Evolutionary conservation across 2,329 filamentous ascomycete genomes (phyloP).

Genomic region (Pseudocercospora musae): DNA sequence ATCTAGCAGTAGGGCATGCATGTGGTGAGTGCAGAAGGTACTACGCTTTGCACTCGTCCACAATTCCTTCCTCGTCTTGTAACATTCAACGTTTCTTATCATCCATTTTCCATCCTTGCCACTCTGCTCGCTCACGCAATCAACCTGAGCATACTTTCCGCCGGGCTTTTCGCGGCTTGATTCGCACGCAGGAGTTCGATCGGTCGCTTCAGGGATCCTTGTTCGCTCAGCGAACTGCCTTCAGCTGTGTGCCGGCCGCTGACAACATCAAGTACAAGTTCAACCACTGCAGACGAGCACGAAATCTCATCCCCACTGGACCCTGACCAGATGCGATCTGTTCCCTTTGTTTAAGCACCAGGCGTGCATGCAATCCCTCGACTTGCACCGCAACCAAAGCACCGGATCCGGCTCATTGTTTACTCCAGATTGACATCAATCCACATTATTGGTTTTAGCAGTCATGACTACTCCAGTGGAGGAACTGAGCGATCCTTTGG

Average conservation of each 20-base stretch:
- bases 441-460: background rate
- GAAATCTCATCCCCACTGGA: no score
- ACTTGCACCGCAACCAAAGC: background rate
- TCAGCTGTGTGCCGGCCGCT: background rate
- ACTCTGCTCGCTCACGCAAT: background rate
- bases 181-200: background rate
- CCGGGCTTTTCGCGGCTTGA: background rate
- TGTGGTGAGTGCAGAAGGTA: background rate
- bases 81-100: constrained; percentile 4
- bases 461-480: constrained; percentile 25
- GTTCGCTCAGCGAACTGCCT: background rate
- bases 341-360: constrained; percentile 4
- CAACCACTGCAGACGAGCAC: background rate
- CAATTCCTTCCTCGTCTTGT: background rate
- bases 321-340: constrained; percentile 1
- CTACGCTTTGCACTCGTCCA: background rate
- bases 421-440: background rate
- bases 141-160: background rate
- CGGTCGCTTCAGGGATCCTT: background rate
- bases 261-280: background rate
- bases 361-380: background rate
- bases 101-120: background rate
- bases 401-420: background rate
- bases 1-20: background rate
- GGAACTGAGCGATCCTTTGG: constrained; percentile 23